Evolutionary conservation across 257 asterid species (phyloP).

Genomic region (Capsicum rhomboideum): DNA sequence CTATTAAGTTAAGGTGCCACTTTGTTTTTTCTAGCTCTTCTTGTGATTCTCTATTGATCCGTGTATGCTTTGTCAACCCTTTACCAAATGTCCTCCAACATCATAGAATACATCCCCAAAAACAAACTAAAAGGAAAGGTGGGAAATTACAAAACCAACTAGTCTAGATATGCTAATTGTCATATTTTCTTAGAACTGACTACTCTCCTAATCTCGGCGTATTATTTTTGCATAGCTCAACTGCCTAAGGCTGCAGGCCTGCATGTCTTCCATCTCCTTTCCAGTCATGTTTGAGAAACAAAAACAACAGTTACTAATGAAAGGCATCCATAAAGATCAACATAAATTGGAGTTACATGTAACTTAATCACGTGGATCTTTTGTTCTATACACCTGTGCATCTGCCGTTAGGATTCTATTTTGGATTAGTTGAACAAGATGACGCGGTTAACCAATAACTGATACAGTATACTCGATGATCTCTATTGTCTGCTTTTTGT

Average conservation of each 20-base stretch:
- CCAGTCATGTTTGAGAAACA: neutral
- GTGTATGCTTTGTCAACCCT: neutral
- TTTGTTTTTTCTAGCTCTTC: neutral
- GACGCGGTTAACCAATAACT: too few relatives aligned
- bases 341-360: neutral
- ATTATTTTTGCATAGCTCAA: neutral
- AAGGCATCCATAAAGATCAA: neutral
- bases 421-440: neutral
- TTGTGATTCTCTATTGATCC: neutral
- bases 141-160: neutral
- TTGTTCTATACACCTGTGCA: neutral
- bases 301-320: neutral
- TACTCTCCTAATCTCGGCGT: neutral
- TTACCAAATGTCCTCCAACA: neutral
- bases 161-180: neutral
- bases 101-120: neutral
- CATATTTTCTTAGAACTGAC: neutral
- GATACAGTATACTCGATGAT: neutral
- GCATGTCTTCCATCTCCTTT: neutral
- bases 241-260: neutral
- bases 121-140: neutral
- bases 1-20: neutral
- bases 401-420: neutral
- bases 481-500: neutral
- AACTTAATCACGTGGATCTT: neutral